These are phyloP conservation scores for Medicago truncatula DNA, from an alignment of 306 rosid species.

Conservation along the genomic window DNA sequence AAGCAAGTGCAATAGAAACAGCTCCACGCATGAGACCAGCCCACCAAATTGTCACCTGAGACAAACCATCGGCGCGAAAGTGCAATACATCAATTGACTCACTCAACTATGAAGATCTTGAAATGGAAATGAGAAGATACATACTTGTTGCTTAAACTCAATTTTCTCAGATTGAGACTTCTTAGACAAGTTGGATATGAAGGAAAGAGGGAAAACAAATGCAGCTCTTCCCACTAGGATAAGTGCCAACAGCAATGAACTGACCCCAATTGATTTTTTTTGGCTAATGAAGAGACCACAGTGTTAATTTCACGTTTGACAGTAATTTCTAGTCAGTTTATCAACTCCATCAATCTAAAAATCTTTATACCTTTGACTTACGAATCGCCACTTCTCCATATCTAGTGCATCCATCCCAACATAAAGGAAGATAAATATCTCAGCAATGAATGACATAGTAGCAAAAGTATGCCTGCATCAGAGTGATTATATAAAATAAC, in stretches of 20 bases:
- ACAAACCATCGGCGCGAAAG: constrained; percentile 11
- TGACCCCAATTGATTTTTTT: constrained; percentile 79
- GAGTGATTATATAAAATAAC: constrained; percentile 25
- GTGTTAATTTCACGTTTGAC: constrained; percentile 38
- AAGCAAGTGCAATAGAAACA: constrained; percentile 95
- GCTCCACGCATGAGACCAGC: constrained; percentile 99
- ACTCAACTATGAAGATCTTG: neutral
- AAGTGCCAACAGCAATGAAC: constrained; percentile 82
- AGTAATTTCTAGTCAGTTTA: constrained; percentile 21
- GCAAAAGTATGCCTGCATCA: constrained; percentile 90
- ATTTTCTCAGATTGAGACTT: constrained; percentile 68
- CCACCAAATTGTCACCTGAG: constrained; percentile 96
- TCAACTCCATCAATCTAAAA: constrained; percentile 12
- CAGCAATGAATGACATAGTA: constrained; percentile 86
- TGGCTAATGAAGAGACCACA: constrained; percentile 59
- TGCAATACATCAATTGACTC: constrained; percentile 14
- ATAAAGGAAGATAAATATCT: constrained; percentile 91
- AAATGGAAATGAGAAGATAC: constrained; percentile 35
- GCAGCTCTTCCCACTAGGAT: constrained; percentile 96
- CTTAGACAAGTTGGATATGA: constrained; percentile 82
- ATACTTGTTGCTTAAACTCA: constrained; percentile 85
- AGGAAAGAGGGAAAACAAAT: constrained; percentile 85
- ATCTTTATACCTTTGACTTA: constrained; percentile 70
- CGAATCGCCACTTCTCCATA: constrained; percentile 92
- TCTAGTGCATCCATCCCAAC: constrained; percentile 99